Evolutionary conservation across 108 stramenopile genomes (phyloP).

Genomic region (Aurantiochytrium sp.): DNA sequence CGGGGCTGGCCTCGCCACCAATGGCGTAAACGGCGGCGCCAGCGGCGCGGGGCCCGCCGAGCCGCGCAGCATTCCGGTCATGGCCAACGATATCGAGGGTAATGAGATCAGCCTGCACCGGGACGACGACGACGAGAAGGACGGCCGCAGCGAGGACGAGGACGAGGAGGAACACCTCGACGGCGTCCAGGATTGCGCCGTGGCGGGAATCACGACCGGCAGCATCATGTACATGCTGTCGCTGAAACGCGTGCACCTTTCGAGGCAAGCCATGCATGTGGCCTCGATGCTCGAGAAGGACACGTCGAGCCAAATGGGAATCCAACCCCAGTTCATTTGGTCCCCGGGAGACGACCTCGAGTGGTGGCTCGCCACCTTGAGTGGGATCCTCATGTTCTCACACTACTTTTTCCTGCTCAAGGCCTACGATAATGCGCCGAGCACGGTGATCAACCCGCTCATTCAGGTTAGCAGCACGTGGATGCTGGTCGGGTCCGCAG

Average conservation of each 20-base stretch:
- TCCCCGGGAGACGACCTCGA: slow-evolving; percentile 24
- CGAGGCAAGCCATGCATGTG: neutral
- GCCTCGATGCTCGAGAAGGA: neutral
- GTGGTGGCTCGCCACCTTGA: slow-evolving; percentile 27
- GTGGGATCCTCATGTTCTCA: slow-evolving; percentile 10
- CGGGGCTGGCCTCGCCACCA: too few species aligned
- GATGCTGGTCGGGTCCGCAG: slow-evolving; percentile 1
- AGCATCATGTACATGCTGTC: slow-evolving; percentile 22
- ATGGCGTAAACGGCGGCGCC: too few species aligned
- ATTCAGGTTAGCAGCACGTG: slow-evolving; percentile 3
- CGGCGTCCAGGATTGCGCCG: slow-evolving; percentile 14
- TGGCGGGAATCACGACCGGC: neutral
- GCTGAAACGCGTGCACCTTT: slow-evolving; percentile 7
- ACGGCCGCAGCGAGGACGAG: neutral
- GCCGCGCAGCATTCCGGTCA: too few species aligned
- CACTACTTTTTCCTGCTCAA: slow-evolving; percentile 19
- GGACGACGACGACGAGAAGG: neutral
- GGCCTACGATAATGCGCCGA: slow-evolving; percentile 27
- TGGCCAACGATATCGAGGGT: neutral
- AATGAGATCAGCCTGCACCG: neutral
- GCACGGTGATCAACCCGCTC: slow-evolving; percentile 24
- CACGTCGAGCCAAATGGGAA: neutral
- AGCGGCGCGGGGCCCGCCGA: too few species aligned
- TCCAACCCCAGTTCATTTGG: neutral
- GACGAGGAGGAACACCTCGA: slow-evolving; percentile 6